Base-by-base conservation (phyloP, 139 green algal species). In the Chlamydomonas sp. region DNA sequence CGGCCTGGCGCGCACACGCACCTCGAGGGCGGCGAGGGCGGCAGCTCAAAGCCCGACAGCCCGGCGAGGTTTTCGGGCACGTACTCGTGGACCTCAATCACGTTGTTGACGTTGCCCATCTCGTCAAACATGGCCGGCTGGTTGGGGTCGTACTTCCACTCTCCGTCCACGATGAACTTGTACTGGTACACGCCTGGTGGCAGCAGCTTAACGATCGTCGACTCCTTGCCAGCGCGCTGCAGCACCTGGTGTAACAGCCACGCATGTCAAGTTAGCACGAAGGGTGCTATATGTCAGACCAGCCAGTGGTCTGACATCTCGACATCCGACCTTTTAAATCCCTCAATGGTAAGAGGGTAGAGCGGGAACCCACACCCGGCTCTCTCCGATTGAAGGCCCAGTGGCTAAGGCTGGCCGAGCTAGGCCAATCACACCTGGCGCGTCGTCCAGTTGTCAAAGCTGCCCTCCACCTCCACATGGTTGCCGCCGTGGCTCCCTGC, bases 101-200 rank as follows among this genome's bases (percentile, higher is more conserved):
- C 89, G 70, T 99, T 99, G 87, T 99, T 99, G 26, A 99, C 90
- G 75, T 98, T 99, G 65, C 88, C 88, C 76, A 90, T 86, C 67
- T 98, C 95, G 67, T 99, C 95, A 54, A 92, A 95, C 85, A 98
- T 96, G 35, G 89, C 91, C 0, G 88, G 80, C 79, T 96, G 89
- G 80, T 97, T 96, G 33, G 94, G 90, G 38, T 96, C 95, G 69
- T 97, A 96, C 69, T 91, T 89, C 95, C 95, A 99, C 54, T 91
- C 84, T 5, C 90, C 89, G 67, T 99, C 95, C n/a, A 99, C 95
- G 10, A 97, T 93, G 78, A 95, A 97, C 69, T 96, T 97, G 84
- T 94, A 97, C 85, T 96, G 86, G 75, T 97, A 97, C 57, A 98
- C 91, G 13, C 93, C 93, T 3, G 93, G 93, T 0, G 90, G 82